Conservation (phyloP, 768 basidiomycete genomes). For the Cystoderma amianthinum region DNA sequence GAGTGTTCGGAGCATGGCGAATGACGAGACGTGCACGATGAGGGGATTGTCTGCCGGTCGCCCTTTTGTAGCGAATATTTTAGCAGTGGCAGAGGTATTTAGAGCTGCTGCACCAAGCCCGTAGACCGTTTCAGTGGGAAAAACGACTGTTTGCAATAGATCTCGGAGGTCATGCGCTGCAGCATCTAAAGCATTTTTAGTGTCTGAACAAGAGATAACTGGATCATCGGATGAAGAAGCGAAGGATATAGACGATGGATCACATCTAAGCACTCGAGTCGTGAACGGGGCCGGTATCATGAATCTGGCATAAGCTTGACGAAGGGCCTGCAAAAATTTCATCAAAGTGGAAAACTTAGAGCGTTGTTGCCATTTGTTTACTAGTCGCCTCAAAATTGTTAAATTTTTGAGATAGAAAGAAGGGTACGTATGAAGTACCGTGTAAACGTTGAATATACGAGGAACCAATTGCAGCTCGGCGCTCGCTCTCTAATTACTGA, state of each 20-base stretch:
- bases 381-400: too few species aligned
- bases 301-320: constrained; percentile 18
- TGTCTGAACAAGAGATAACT: constrained; percentile 39
- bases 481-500: too few species aligned
- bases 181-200: constrained; percentile 42
- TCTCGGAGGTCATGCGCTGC: constrained; percentile 51
- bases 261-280: constrained; percentile 51
- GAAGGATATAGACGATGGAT: constrained; percentile 58
- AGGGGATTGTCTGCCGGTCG: constrained; percentile 94
- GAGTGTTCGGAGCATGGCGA: constrained; percentile 70
- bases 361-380: constrained; percentile 6
- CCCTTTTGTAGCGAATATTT: constrained; percentile 86
- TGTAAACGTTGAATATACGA: too few species aligned
- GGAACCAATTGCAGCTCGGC: too few species aligned
- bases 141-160: constrained; percentile 58
- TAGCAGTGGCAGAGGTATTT: constrained; percentile 49
- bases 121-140: constrained; percentile 98
- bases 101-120: constrained; percentile 90
- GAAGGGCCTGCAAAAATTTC: constrained; percentile 20
- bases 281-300: constrained; percentile 14
- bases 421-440: too few species aligned
- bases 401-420: too few species aligned
- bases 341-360: constrained; percentile 8
- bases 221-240: constrained; percentile 34
- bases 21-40: constrained; percentile 92